Conservation (phyloP, 2,329 filamentous ascomycete genomes). For the Paraconiothyrium sp. region DNA sequence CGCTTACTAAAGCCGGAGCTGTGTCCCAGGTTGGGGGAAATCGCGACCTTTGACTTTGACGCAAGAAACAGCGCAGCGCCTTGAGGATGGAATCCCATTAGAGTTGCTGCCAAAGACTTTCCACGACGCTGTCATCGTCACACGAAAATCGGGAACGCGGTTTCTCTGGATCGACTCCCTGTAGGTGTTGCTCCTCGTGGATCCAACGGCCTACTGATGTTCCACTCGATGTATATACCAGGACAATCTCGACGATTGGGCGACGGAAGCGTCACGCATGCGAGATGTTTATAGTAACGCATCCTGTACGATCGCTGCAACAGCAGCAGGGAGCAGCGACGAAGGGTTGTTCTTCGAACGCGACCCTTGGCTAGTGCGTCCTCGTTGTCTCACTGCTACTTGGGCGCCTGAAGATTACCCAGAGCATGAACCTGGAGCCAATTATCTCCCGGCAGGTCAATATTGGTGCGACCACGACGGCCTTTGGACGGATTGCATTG, state of each 20-base stretch:
- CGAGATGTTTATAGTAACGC: neutral
- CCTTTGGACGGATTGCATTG: neutral
- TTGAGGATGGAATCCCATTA: neutral
- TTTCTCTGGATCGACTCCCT: slow-evolving; percentile 1
- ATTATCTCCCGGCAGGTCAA: neutral
- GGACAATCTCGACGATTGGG: neutral
- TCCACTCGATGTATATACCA: neutral
- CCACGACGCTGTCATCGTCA: neutral
- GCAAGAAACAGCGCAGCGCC: neutral
- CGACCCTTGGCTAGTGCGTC: neutral
- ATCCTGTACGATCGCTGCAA: neutral
- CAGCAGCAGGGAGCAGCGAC: neutral
- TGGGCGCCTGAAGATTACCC: neutral
- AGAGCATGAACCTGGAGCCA: neutral
- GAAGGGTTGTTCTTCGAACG: neutral
- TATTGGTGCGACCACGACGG: neutral
- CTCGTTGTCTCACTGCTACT: neutral
- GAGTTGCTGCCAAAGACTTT: neutral
- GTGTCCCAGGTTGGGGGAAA: neutral
- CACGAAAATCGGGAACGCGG: neutral
- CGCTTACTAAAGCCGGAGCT: too few species aligned
- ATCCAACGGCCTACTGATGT: neutral
- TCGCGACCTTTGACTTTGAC: neutral
- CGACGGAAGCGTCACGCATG: neutral
- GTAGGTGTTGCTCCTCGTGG: neutral